phyloP scores from a whole-genome alignment of 495 filamentous ascomycete species.

The Aspergillus asperescens region DNA sequence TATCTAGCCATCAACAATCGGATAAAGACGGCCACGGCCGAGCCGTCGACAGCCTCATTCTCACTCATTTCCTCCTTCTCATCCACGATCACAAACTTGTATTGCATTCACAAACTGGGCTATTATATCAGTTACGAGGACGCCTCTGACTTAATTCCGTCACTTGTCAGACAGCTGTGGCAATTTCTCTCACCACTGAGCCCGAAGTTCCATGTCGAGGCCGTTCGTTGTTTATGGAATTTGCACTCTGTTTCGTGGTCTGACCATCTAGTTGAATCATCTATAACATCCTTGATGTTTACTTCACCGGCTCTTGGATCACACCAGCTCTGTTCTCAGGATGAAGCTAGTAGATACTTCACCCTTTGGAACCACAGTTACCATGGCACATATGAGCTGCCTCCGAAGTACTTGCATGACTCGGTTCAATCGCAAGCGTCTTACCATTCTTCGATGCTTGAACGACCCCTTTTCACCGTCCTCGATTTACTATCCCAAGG shows the following conservation, averaged over 20 bases:
- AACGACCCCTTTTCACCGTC: conserved; percentile 74
- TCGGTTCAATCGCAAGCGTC: conserved; percentile 29
- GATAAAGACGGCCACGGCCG: conserved; percentile 18
- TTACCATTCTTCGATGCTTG: conserved; percentile 59
- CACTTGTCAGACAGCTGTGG: conserved; percentile 70
- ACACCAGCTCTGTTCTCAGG: conserved; percentile 29
- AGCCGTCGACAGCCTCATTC: conserved; percentile 33
- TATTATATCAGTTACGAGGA: conserved; percentile 50
- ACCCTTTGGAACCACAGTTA: conserved; percentile 77
- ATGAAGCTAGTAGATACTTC: conserved; percentile 53
- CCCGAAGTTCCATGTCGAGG: conserved; percentile 90
- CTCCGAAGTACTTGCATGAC: conserved; percentile 47
- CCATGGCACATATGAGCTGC: conserved; percentile 53
- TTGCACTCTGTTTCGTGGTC: conserved; percentile 61
- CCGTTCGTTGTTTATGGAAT: conserved; percentile 79
- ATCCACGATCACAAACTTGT: conserved; percentile 57
- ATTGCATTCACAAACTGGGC: conserved; percentile 44
- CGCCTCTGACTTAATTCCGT: conserved; percentile 59
- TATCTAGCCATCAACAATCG: conserved; percentile 50
- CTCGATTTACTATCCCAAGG: conserved; percentile 74
- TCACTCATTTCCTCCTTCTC: conserved; percentile 53
- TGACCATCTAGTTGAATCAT: conserved; percentile 67
- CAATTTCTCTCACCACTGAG: conserved; percentile 67
- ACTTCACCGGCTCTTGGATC: conserved; percentile 29
- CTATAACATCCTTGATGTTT: conserved; percentile 70